Base-by-base conservation (phyloP, 1,139 yeast species). In the Suhomyces bribrorum region DNA sequence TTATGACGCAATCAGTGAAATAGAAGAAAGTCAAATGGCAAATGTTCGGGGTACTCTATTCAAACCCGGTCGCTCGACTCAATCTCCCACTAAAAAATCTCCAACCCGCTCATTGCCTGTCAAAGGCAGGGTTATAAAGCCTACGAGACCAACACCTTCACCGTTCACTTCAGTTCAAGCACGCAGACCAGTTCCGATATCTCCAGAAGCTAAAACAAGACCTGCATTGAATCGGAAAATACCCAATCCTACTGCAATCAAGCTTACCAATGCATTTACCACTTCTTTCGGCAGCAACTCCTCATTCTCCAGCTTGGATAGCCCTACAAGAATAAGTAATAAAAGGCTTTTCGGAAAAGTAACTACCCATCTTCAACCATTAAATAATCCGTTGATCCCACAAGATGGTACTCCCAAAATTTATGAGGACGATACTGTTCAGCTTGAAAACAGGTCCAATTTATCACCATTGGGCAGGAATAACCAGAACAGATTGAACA, bases 11-110 rank as follows among this genome's bases (percentile, higher is more conserved):
- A 51, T 81, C 8, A 38, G 62, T 20, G 40, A 54, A 7, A 68
- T 78, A 29, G 81, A 80, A 48, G 57, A 66, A 2, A 75, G 71
- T 26, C 62, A 59, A 25, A 33, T 45, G n/a, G 41, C 37, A 24
- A 31, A 34, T 23, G 30, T 27, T 5, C 33, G 36, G n/a, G 17
- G 14, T 20, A 27, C 26, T n/a, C 26, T 38, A 26, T 14, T 29
- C 8, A 35, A 32, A 13, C 28, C 37, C 3, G 27, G 24, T 7
- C 27, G 32, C n/a, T 26, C 27, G 7, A 13, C 40, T 17, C 26
- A 25, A 15, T 30, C 40, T 2, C 36, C 29, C 5, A 13, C 35
- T 4, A 37, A 34, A 18, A n/a, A 11, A 14, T 23, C 26, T 5
- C 33, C 33, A 5, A 31, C 33, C n/a, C n/a, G 24, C 13, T 7